Conservation (phyloP, 768 basidiomycete genomes). For the Neoboletus brunneissimus region DNA sequence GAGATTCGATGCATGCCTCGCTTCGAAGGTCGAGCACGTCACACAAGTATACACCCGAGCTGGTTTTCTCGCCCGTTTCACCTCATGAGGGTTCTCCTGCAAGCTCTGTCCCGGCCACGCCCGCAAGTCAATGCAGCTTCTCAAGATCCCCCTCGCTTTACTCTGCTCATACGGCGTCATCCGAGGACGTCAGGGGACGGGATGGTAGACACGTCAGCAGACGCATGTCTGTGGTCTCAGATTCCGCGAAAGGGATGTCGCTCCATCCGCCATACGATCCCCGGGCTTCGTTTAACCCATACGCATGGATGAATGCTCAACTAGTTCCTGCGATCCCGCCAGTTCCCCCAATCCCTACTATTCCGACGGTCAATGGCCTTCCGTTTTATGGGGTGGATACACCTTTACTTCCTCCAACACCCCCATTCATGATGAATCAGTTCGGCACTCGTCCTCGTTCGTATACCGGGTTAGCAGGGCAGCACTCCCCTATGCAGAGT, state of each 20-base stretch:
- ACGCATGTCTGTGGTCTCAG: slow-evolving; percentile 41
- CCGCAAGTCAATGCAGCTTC: slow-evolving; percentile 35
- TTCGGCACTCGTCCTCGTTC: slow-evolving; percentile 42
- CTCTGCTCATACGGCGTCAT: slow-evolving; percentile 52
- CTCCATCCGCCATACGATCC: slow-evolving; percentile 29
- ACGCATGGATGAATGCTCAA: slow-evolving; percentile 23
- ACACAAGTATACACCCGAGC: slow-evolving; percentile 48
- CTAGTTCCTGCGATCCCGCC: slow-evolving; percentile 32
- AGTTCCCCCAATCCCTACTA: slow-evolving; percentile 36
- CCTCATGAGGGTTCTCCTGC: slow-evolving; percentile 47
- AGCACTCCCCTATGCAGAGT: slow-evolving; percentile 27
- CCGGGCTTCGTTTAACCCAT: slow-evolving; percentile 27
- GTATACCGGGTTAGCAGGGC: slow-evolving; percentile 30
- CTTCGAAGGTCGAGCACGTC: slow-evolving; percentile 29
- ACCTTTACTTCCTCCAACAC: slow-evolving; percentile 68
- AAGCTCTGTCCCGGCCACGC: slow-evolving; percentile 44
- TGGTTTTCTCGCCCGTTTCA: slow-evolving; percentile 35
- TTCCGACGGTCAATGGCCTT: slow-evolving; percentile 35
- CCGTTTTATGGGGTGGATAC: slow-evolving; percentile 54
- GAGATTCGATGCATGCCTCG: slow-evolving; percentile 33
- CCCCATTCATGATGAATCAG: slow-evolving; percentile 74
- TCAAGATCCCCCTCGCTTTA: slow-evolving; percentile 58
- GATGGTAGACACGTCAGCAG: slow-evolving; percentile 37
- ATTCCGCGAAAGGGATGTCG: slow-evolving; percentile 30
- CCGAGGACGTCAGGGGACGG: slow-evolving; percentile 50